Evolutionary conservation across 345 rosid species (phyloP).

Genomic region (Hypericum androsaemum): DNA sequence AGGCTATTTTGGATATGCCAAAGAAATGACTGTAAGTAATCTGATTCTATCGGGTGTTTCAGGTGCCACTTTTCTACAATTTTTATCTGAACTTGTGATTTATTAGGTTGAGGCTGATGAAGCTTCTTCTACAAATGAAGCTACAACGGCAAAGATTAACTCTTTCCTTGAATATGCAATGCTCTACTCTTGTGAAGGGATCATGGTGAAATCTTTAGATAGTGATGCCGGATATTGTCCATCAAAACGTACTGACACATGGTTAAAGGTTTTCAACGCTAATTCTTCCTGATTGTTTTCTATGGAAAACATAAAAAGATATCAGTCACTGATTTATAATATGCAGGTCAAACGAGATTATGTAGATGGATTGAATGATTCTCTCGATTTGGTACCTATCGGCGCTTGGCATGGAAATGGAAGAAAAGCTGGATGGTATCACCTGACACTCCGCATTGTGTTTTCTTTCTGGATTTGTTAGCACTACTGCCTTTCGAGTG

Average conservation of each 20-base stretch:
- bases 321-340: conserved; percentile 6
- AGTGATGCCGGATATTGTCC: conserved; percentile 64
- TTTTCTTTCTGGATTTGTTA: background rate
- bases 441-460: background rate
- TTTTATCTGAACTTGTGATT: conserved; percentile 10
- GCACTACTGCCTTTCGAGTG: background rate
- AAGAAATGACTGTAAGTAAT: conserved; percentile 55
- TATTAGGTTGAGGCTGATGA: conserved; percentile 52
- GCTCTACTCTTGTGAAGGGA: conserved; percentile 68
- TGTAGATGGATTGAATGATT: conserved; percentile 64
- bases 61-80: background rate
- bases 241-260: conserved; percentile 71
- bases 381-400: conserved; percentile 87
- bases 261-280: conserved; percentile 61
- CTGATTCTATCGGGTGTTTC: conserved; percentile 1
- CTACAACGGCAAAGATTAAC: conserved; percentile 33
- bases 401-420: conserved; percentile 97
- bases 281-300: background rate
- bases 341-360: conserved; percentile 83
- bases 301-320: background rate
- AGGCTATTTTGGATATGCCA: conserved; percentile 60
- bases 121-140: conserved; percentile 36
- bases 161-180: conserved; percentile 65
- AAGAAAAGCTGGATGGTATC: conserved; percentile 91
- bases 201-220: conserved; percentile 73